Conservation (phyloP, 148 eudicot species). For the Limonium bicolor region DNA sequence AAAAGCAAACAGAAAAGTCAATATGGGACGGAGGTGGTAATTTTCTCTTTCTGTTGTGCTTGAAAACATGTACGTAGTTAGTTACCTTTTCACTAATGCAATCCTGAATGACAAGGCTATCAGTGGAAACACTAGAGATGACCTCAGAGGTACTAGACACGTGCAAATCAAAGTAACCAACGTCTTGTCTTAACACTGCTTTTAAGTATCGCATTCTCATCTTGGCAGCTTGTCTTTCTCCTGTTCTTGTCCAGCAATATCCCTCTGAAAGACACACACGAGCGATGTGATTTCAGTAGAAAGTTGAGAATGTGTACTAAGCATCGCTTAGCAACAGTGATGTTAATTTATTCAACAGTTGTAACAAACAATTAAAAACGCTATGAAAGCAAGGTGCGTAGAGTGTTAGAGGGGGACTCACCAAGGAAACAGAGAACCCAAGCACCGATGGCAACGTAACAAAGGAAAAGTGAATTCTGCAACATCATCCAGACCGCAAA, state of each 20-base stretch:
- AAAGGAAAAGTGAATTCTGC: constrained; percentile 2
- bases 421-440: constrained; percentile 2
- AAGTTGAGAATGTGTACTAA: neutral
- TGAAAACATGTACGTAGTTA: neutral
- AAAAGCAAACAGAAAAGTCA: too few species aligned
- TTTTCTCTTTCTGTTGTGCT: neutral
- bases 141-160: constrained; percentile 16
- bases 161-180: constrained; percentile 21
- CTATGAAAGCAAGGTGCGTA: neutral
- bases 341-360: neutral
- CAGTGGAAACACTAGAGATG: constrained; percentile 20
- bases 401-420: constrained; percentile 10
- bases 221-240: constrained; percentile 22
- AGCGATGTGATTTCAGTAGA: neutral
- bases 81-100: constrained; percentile 23
- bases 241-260: constrained; percentile 29
- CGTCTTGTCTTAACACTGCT: constrained; percentile 27
- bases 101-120: constrained; percentile 22
- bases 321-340: neutral
- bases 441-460: constrained; percentile 2
- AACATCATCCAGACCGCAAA: too few species aligned
- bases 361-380: neutral
- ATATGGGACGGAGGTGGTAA: too few species aligned
- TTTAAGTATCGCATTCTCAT: constrained; percentile 15
- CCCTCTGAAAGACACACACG: constrained; percentile 12